These are phyloP conservation scores for Dothidotthia symphoricarpi DNA, from an alignment of 2,329 filamentous ascomycete genomes.

Conservation along the genomic window DNA sequence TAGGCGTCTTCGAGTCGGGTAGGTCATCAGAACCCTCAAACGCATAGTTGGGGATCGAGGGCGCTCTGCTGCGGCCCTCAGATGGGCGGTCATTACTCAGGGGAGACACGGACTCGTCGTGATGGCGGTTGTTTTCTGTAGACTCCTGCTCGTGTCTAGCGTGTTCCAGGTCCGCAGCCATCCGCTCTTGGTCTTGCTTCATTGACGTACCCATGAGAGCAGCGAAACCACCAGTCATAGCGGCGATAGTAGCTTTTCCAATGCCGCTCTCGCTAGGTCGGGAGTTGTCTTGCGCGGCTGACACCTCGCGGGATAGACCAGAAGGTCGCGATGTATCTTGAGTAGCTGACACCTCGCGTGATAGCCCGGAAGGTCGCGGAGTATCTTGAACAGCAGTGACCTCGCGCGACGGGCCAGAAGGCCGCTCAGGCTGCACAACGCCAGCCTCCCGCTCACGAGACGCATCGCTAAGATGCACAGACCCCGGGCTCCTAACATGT, in stretches of 20 bases:
- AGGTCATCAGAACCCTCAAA: conserved; percentile 38
- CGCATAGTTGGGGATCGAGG: conserved; percentile 33
- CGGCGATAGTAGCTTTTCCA: conserved; percentile 20
- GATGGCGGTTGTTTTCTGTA: conserved; percentile 15
- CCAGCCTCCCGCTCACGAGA: too few relatives aligned
- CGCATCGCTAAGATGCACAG: too few relatives aligned
- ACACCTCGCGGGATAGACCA: background rate
- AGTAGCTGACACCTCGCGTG: background rate
- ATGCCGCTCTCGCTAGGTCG: conserved; percentile 13
- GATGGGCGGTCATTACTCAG: conserved; percentile 18
- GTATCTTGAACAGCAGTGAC: too few relatives aligned
- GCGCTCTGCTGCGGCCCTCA: conserved; percentile 14
- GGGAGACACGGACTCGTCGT: conserved; percentile 13
- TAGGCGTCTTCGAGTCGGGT: conserved; percentile 41
- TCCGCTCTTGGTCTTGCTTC: conserved; percentile 37
- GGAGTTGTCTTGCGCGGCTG: conserved; percentile 4
- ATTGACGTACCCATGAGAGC: conserved; percentile 32
- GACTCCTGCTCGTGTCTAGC: conserved; percentile 28
- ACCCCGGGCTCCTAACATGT: conserved; percentile 8
- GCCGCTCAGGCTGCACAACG: too few relatives aligned
- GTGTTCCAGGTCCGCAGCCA: conserved; percentile 28
- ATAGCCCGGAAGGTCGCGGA: background rate
- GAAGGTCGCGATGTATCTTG: conserved; percentile 1
- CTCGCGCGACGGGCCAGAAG: too few relatives aligned
- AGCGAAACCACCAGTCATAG: conserved; percentile 36